These are phyloP conservation scores for Ceratocystis cubensis DNA, from an alignment of 2,329 filamentous ascomycete genomes.

Conservation along the genomic window DNA sequence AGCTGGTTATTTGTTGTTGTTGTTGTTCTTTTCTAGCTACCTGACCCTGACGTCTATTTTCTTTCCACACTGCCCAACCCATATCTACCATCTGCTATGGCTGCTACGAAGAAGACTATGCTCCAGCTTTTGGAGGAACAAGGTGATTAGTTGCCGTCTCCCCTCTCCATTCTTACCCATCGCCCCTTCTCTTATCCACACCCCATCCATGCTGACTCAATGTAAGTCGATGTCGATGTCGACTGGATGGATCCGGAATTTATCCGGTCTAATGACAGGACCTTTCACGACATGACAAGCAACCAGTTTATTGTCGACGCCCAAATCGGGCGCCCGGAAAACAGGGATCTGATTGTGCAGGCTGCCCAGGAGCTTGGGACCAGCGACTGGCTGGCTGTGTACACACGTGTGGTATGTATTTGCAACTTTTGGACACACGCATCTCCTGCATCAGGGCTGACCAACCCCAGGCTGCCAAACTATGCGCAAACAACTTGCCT, in stretches of 20 bases:
- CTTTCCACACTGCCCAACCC: not conserved
- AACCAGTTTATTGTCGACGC: conserved; percentile 39
- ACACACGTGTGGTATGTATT: conserved; percentile 32
- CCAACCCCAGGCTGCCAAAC: conserved; percentile 30
- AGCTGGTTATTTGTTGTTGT: not conserved
- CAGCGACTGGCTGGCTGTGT: conserved; percentile 36
- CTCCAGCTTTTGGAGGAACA: conserved; percentile 10
- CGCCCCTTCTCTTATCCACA: not conserved
- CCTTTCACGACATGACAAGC: conserved; percentile 38
- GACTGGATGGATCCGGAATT: conserved; percentile 41
- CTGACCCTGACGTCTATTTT: not conserved
- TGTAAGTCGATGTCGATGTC: conserved; percentile 37
- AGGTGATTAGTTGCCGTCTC: not conserved
- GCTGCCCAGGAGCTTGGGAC: conserved; percentile 34
- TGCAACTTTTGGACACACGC: not conserved
- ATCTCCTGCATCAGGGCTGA: not conserved
- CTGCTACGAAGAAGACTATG: not conserved
- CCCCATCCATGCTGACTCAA: not conserved
- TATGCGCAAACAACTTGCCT: conserved; percentile 37
- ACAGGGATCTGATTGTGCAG: conserved; percentile 32
- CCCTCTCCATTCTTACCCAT: not conserved
- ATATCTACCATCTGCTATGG: not conserved
- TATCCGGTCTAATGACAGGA: conserved; percentile 34
- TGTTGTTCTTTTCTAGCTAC: not conserved
- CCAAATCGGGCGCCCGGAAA: conserved; percentile 34